A percentile compares a stretch with the other conserved stretches of the same genome.
Conservation (phyloP, 495 filamentous ascomycete genomes). For the Hypoxylon fragiforme region DNA sequence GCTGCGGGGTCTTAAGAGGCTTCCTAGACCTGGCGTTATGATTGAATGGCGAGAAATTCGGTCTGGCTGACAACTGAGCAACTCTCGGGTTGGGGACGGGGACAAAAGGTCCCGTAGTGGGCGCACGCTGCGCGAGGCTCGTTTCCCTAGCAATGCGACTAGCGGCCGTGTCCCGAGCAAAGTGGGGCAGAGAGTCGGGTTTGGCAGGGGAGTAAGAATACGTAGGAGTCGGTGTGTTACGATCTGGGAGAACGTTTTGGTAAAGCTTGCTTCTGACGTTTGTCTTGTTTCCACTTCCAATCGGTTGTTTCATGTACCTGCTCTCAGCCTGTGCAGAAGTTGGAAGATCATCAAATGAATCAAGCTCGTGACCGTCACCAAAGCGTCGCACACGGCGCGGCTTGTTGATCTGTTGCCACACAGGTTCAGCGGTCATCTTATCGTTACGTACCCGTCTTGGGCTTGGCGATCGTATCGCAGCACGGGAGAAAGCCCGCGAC, state of each 20-base stretch:
- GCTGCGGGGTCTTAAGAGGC: constrained; percentile 57
- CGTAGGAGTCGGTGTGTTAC: constrained; percentile 58
- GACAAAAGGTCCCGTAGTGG: constrained; percentile 57
- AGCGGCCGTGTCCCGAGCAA: constrained; percentile 91
- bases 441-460: constrained; percentile 49
- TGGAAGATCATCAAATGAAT: constrained; percentile 92
- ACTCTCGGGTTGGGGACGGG: constrained; percentile 79
- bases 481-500: constrained; percentile 59
- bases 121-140: constrained; percentile 64
- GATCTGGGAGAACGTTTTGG: constrained; percentile 56
- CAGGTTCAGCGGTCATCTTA: constrained; percentile 44
- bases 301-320: constrained; percentile 78
- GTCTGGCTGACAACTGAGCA: constrained; percentile 66
- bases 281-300: constrained; percentile 69
- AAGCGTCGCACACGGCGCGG: constrained; percentile 77
- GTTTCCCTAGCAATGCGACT: constrained; percentile 89
- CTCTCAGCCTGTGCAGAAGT: constrained; percentile 82
- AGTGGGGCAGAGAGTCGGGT: constrained; percentile 69
- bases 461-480: constrained; percentile 60
- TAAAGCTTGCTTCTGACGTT: constrained; percentile 64
- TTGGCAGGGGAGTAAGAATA: constrained; percentile 59
- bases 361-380: constrained; percentile 89
- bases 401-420: constrained; percentile 65
- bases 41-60: constrained; percentile 38
- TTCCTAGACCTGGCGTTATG: constrained; percentile 53